Evolutionary conservation across 768 basidiomycete genomes (phyloP).

Genomic region (Lyophyllum atratum): DNA sequence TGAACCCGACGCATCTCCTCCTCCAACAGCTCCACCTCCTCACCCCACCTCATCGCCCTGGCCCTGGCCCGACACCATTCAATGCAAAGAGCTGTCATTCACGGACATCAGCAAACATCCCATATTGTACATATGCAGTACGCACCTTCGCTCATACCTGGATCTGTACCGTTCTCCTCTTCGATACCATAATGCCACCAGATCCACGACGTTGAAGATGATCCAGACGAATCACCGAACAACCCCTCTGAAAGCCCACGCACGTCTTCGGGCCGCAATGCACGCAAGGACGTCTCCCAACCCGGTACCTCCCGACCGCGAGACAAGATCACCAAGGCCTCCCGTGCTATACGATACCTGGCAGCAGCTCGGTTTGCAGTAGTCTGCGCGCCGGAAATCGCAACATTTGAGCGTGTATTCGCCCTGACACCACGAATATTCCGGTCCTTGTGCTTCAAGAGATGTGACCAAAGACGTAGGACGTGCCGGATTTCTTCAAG

Average conservation of each 20-base stretch:
- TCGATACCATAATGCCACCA: background rate
- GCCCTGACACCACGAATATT: background rate
- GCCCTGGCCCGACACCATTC: background rate
- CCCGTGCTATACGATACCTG: slow-evolving; percentile 1
- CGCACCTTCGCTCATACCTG: background rate
- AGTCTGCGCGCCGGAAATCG: background rate
- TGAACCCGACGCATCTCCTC: background rate
- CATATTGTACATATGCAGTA: background rate
- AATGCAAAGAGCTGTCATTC: background rate
- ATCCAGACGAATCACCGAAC: background rate
- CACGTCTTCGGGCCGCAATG: background rate
- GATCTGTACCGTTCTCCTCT: background rate
- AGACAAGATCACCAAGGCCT: background rate
- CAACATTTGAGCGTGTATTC: background rate
- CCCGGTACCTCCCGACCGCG: background rate
- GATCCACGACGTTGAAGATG: background rate
- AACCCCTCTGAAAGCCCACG: background rate
- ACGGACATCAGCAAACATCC: too few species aligned
- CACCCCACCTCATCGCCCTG: background rate
- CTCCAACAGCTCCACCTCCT: background rate
- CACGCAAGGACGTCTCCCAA: background rate
- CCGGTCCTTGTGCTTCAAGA: slow-evolving; percentile 13
- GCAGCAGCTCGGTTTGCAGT: background rate
- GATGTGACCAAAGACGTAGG: slow-evolving; percentile 1
- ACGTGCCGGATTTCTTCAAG: slow-evolving; percentile 1